These are phyloP conservation scores for Rhamnella rubrinervis DNA, from an alignment of 331 rosid genomes.

Conservation along the genomic window DNA sequence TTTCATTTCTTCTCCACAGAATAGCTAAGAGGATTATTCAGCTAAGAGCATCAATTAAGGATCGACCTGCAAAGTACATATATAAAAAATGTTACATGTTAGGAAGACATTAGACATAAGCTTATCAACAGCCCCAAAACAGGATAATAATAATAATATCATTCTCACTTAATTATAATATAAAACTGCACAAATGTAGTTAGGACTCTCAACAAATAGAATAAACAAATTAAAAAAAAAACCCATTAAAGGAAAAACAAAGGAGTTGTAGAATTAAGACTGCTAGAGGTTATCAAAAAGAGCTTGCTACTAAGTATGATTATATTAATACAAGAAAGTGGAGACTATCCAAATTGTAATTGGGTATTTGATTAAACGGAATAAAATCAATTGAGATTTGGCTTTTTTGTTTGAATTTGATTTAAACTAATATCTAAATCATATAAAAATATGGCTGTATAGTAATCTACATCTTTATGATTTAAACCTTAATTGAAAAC, in stretches of 20 bases:
- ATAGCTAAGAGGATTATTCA: too few relatives aligned
- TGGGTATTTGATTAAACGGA: neutral
- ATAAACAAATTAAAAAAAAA: neutral
- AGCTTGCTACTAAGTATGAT: neutral
- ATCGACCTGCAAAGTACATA: too few relatives aligned
- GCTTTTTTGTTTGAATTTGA: constrained; percentile 9
- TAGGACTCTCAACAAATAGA: too few relatives aligned
- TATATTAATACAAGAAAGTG: neutral
- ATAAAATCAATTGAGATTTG: neutral
- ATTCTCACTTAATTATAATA: too few relatives aligned
- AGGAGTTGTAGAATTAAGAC: too few relatives aligned
- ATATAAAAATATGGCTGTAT: neutral
- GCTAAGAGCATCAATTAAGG: too few relatives aligned
- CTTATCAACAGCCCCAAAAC: constrained; percentile 15
- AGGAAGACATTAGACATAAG: constrained; percentile 34
- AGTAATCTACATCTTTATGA: neutral
- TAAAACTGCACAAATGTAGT: too few relatives aligned
- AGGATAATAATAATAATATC: constrained; percentile 43
- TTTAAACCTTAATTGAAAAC: too few relatives aligned
- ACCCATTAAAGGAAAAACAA: too few relatives aligned
- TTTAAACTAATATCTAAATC: neutral
- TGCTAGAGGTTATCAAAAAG: too few relatives aligned
- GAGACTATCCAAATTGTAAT: neutral
- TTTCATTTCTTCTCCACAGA: too few relatives aligned
- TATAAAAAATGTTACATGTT: constrained; percentile 41